Evolutionary conservation across 768 basidiomycete species (phyloP).

Genomic region (Hortiboletus flavorubellus): DNA sequence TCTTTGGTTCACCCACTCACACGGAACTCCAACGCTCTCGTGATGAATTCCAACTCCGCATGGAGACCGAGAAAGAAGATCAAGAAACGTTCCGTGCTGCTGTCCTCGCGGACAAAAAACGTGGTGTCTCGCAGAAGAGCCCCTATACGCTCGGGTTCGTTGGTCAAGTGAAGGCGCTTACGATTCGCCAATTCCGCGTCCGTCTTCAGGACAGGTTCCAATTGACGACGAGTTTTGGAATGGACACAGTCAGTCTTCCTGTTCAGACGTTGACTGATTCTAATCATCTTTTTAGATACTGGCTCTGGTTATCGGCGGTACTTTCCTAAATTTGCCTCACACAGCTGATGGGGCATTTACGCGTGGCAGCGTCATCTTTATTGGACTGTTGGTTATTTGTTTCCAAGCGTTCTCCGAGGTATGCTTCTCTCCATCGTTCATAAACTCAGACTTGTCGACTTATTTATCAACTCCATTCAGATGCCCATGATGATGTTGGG

Average conservation of each 20-base stretch:
- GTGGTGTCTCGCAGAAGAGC: conserved; percentile 70
- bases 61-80: conserved; percentile 61
- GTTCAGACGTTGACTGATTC: neutral
- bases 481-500: conserved; percentile 79
- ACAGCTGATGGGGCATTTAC: conserved; percentile 85
- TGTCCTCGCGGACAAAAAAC: conserved; percentile 73
- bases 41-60: conserved; percentile 51
- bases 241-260: conserved; percentile 51
- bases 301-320: conserved; percentile 65
- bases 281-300: conserved; percentile 9
- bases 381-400: conserved; percentile 60
- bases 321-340: conserved; percentile 68
- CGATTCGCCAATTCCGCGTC: conserved; percentile 70
- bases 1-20: conserved; percentile 45
- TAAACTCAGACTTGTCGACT: neutral
- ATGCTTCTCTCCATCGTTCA: conserved; percentile 17
- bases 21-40: conserved; percentile 43
- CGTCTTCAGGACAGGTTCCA: conserved; percentile 77
- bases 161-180: conserved; percentile 69
- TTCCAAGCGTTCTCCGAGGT: conserved; percentile 74
- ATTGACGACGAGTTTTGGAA: conserved; percentile 62
- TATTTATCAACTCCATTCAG: conserved; percentile 25
- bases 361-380: conserved; percentile 78
- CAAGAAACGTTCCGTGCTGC: conserved; percentile 77
- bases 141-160: conserved; percentile 81